These are phyloP conservation scores for Cucumis hystrix DNA, from an alignment of 306 rosid genomes.

Conservation along the genomic window DNA sequence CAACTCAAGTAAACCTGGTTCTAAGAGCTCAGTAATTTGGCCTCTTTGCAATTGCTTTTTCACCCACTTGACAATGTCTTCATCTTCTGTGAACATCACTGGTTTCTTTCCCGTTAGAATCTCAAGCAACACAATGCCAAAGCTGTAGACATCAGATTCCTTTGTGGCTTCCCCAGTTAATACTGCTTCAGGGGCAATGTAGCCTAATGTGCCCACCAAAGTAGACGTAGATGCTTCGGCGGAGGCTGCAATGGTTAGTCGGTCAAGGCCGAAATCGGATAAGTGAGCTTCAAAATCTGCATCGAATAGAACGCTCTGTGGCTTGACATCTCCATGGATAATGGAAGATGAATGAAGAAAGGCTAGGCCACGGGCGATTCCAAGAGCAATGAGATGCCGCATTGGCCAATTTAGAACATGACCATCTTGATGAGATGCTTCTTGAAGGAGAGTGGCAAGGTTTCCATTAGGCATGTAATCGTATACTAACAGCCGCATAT, in stretches of 20 bases:
- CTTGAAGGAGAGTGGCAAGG: constrained; percentile 94
- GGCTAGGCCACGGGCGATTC: constrained; percentile 83
- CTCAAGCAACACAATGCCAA: constrained; percentile 72
- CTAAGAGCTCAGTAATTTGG: constrained; percentile 72
- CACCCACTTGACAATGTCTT: constrained; percentile 95
- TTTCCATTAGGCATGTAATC: constrained; percentile 99
- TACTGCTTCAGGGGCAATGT: constrained; percentile 69
- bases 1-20: constrained; percentile 83
- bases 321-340: constrained; percentile 75
- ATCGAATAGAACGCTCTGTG: constrained; percentile 72
- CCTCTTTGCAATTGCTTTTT: constrained; percentile 80
- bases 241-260: constrained; percentile 32
- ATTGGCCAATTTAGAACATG: constrained; percentile 97
- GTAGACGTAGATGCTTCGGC: constrained; percentile 59
- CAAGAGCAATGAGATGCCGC: constrained; percentile 93
- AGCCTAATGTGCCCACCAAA: constrained; percentile 64
- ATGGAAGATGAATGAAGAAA: constrained; percentile 65
- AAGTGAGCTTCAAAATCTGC: constrained; percentile 96
- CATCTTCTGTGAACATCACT: constrained; percentile 80
- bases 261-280: constrained; percentile 78
- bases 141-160: constrained; percentile 87
- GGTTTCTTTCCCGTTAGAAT: constrained; percentile 84
- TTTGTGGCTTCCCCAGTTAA: constrained; percentile 67
- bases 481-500: constrained; percentile 56
- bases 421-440: constrained; percentile 97